Evolutionary conservation across 2,329 filamentous ascomycete genomes (phyloP).

Genomic region (Hypoxylon sp.): DNA sequence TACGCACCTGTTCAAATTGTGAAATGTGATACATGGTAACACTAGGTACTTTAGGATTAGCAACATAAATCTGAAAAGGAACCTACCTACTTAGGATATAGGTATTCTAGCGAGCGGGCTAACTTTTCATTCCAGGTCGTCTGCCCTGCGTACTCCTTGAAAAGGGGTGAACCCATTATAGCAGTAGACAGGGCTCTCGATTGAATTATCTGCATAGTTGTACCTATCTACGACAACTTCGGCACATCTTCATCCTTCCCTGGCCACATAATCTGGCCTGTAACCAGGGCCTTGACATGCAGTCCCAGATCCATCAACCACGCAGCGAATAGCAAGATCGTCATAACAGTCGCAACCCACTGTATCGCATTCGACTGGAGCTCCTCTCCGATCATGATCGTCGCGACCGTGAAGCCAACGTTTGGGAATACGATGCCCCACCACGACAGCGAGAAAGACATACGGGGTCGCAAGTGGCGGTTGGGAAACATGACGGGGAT

Average conservation of each 20-base stretch:
- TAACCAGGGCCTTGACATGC: constrained; percentile 52
- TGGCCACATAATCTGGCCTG: constrained; percentile 54
- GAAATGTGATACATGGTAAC: too few species aligned
- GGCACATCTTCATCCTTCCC: constrained; percentile 54
- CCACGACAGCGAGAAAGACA: constrained; percentile 44
- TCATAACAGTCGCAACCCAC: constrained; percentile 45
- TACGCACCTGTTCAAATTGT: too few species aligned
- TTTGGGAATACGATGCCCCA: constrained; percentile 46
- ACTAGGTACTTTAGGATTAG: too few species aligned
- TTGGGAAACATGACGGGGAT: constrained; percentile 7
- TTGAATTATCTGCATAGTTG: background rate
- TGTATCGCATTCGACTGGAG: constrained; percentile 30
- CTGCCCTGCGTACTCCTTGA: too few species aligned
- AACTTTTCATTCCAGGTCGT: too few species aligned
- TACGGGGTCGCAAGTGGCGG: constrained; percentile 6
- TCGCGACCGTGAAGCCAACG: constrained; percentile 43
- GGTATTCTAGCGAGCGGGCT: too few species aligned
- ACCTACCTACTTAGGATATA: too few species aligned
- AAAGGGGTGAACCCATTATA: too few species aligned
- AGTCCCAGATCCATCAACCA: constrained; percentile 51
- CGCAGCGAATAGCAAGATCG: constrained; percentile 34
- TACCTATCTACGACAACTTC: constrained; percentile 3
- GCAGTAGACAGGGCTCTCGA: background rate
- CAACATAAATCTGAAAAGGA: too few species aligned
- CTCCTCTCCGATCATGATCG: constrained; percentile 39